Base-by-base conservation (phyloP, 768 basidiomycete species). In the Leucocoprinus sp. region DNA sequence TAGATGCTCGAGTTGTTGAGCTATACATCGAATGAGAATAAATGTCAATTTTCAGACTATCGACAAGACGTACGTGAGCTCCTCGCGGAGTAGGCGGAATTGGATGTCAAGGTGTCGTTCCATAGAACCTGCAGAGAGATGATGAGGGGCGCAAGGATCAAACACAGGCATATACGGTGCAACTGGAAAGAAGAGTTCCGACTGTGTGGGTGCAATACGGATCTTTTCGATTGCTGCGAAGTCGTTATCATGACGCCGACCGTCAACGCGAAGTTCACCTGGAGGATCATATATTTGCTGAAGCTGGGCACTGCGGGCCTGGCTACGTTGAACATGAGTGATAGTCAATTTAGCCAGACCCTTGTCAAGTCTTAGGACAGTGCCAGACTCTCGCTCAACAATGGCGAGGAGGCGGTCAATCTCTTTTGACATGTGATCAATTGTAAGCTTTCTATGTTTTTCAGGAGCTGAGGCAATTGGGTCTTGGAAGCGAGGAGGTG, bases 191-290 rank as follows among this genome's bases (percentile, higher is more conserved):
- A 74, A 57, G 6, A 90, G 67, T 54, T 90, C 87, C 4, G 70
- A 60, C 34, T 83, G 71, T 0, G 87, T 88, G 0, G 87, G 87
- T 0, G 79, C 76, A 37, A 86, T 71, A n/a, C 75, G 66, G 35
- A 89, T 83, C 2, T 76, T 62, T 1, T 54, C 19, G 8, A 87
- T 79, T 28, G 78, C 69, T 19, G 60, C 56, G 36, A 60, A 65
- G 52, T 86, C 84, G 44, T 87, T 88, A 55, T 88, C 77, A 48
- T 88, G 84, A 1, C 85, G 72, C 0, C 71, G 68, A 0, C 80
- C 80, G 0, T 64, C 69, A 1, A 42, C 22, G 8, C 75, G 71
- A 1, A 74, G 59, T 0, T 55, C 55, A 7, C 82, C 82, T 0
- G 83, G 82, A 3, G 75, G 75, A 22, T 78, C 72, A 50, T 75